Percentiles rank a stretch among this genome's conserved stretches.
phyloP scores from a whole-genome alignment of 2,329 filamentous ascomycete genomes.

The Colletotrichum liriopes region DNA sequence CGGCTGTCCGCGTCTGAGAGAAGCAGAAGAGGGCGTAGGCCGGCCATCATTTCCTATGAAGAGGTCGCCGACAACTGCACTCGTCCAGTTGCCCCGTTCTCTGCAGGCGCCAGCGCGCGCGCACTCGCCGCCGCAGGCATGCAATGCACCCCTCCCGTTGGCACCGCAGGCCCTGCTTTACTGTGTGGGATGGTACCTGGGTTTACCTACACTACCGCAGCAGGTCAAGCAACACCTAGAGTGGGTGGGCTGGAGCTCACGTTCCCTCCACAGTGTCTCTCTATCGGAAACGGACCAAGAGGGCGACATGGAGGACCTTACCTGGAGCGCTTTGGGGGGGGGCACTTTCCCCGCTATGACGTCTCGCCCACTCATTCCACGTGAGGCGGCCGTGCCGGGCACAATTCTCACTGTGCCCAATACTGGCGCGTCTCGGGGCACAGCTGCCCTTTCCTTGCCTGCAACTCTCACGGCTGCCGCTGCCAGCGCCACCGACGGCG shows the following conservation, averaged over 20 bases:
- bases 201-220: neutral
- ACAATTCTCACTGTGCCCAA: neutral
- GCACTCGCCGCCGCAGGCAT: too few species aligned
- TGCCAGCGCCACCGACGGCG: neutral
- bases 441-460: neutral
- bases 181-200: too few species aligned
- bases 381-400: neutral
- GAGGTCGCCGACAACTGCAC: neutral
- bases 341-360: constrained; percentile 31
- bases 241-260: constrained; percentile 9
- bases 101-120: neutral
- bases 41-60: neutral
- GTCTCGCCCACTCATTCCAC: constrained; percentile 10
- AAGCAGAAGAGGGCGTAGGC: neutral
- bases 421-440: neutral
- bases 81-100: neutral
- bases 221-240: neutral
- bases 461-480: neutral
- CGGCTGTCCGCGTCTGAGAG: neutral
- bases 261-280: constrained; percentile 32
- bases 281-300: constrained; percentile 28
- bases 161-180: too few species aligned
- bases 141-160: too few species aligned
- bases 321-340: constrained; percentile 12
- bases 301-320: constrained; percentile 6